Conservation (phyloP, 31 red algal genomes). For the Odonthalia washingtoniensis region DNA sequence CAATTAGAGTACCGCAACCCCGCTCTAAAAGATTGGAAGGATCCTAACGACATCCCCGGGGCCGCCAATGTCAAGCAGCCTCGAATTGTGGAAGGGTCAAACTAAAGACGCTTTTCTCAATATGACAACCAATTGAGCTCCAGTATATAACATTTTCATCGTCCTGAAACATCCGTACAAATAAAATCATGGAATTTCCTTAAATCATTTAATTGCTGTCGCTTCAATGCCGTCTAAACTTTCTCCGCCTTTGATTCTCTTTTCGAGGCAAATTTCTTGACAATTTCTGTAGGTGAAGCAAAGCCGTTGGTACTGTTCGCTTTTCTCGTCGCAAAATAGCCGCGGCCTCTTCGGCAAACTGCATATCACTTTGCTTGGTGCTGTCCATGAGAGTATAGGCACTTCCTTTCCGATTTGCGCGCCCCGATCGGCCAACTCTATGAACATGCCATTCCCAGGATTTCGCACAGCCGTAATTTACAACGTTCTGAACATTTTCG, state of each 20-base stretch:
- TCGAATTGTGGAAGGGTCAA: conserved; percentile 25
- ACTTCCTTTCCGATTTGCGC: conserved; percentile 71
- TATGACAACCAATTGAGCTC: no score
- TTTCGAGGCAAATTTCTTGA: background rate
- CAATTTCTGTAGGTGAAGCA: background rate
- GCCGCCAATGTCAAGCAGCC: conserved; percentile 56
- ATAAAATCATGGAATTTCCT: no score
- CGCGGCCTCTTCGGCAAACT: conserved; percentile 56
- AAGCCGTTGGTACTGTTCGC: background rate
- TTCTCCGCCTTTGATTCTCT: background rate
- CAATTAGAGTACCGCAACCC: conserved; percentile 85
- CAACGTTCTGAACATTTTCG: conserved; percentile 63
- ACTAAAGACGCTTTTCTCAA: no score
- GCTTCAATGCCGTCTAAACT: background rate
- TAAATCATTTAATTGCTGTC: background rate
- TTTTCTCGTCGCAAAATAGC: conserved; percentile 16
- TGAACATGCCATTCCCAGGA: conserved; percentile 91
- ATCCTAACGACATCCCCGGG: conserved; percentile 78
- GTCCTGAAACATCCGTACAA: no score
- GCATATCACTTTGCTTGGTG: conserved; percentile 19
- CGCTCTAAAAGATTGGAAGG: conserved; percentile 73
- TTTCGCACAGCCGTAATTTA: conserved; percentile 83
- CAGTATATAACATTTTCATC: no score
- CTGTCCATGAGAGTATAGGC: conserved; percentile 76
- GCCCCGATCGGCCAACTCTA: conserved; percentile 80